Evolutionary conservation across 2,329 filamentous ascomycete genomes (phyloP).

Genomic region (Dactylellina parvicollis): DNA sequence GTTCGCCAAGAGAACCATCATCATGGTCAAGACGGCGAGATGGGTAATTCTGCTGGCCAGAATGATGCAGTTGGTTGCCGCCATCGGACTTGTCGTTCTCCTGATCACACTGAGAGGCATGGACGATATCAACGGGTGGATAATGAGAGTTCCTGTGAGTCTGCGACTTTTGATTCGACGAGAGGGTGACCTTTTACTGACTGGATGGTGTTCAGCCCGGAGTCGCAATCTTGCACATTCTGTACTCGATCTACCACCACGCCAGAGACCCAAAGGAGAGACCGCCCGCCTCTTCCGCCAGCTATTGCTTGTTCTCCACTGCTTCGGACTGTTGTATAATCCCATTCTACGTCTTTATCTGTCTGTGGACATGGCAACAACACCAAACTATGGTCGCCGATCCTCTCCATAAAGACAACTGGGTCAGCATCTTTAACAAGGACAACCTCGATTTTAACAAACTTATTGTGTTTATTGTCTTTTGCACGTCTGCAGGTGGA

Average conservation of each 20-base stretch:
- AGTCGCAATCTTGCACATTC: slow-evolving; percentile 75
- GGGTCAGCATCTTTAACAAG: slow-evolving; percentile 64
- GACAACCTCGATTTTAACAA: slow-evolving; percentile 64
- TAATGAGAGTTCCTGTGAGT: slow-evolving; percentile 79
- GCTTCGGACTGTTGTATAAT: slow-evolving; percentile 75
- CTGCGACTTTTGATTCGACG: not conserved
- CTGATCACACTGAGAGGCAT: slow-evolving; percentile 80
- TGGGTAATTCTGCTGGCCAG: slow-evolving; percentile 74
- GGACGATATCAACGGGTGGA: slow-evolving; percentile 73
- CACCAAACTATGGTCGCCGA: slow-evolving; percentile 60
- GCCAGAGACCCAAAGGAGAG: slow-evolving; percentile 74
- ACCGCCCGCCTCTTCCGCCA: slow-evolving; percentile 81
- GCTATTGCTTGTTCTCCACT: slow-evolving; percentile 86
- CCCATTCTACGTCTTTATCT: slow-evolving; percentile 71
- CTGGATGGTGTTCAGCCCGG: slow-evolving; percentile 74
- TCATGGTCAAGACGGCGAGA: slow-evolving; percentile 35
- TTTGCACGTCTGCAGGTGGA: slow-evolving; percentile 61
- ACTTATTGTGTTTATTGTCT: slow-evolving; percentile 66
- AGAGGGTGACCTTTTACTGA: slow-evolving; percentile 51
- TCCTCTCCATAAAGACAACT: slow-evolving; percentile 31
- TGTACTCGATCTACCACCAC: slow-evolving; percentile 85
- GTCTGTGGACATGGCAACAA: slow-evolving; percentile 67
- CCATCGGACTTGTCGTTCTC: slow-evolving; percentile 76
- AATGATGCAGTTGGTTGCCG: slow-evolving; percentile 73
- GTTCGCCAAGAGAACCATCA: slow-evolving; percentile 30